These are phyloP conservation scores for Coniochaeta sp. DNA, from an alignment of 2,329 filamentous ascomycete species.

Conservation along the genomic window DNA sequence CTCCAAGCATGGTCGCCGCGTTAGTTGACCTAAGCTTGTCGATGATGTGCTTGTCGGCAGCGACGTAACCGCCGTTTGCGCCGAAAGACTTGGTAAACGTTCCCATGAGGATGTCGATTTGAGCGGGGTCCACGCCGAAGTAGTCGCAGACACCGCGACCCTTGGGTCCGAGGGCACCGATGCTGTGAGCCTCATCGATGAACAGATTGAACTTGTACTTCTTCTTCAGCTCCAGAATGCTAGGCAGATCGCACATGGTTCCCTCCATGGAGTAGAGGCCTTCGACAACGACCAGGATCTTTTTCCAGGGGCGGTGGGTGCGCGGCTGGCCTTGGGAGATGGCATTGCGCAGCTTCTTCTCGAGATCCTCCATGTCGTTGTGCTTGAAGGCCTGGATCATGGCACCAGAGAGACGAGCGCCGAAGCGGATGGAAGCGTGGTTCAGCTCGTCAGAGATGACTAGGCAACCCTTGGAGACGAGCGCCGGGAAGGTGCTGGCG, in stretches of 20 bases:
- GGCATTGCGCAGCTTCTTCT: constrained; percentile 77
- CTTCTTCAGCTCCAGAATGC: constrained; percentile 77
- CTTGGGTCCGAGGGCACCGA: constrained; percentile 82
- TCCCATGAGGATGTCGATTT: constrained; percentile 96
- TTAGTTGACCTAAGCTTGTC: constrained; percentile 86
- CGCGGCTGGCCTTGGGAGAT: constrained; percentile 96
- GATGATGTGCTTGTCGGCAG: constrained; percentile 82
- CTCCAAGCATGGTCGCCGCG: constrained; percentile 78
- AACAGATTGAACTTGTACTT: constrained; percentile 98
- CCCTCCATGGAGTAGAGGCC: constrained; percentile 99
- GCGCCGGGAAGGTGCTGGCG: constrained; percentile 81
- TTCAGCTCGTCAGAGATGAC: constrained; percentile 97
- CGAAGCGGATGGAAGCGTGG: constrained; percentile 94
- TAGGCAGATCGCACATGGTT: constrained; percentile 96
- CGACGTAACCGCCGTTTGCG: constrained; percentile 93
- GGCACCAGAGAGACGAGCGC: constrained; percentile 86
- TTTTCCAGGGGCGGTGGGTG: constrained; percentile 99
- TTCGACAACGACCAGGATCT: constrained; percentile 93
- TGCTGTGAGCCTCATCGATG: constrained; percentile 92
- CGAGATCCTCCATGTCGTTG: constrained; percentile 87
- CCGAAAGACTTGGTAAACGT: constrained; percentile 98
- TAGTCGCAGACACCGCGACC: constrained; percentile 96
- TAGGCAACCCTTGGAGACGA: constrained; percentile 87
- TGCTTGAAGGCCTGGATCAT: constrained; percentile 97
- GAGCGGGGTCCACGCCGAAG: constrained; percentile 79